A percentile compares a stretch with the other conserved stretches of the same genome.
Evolutionary conservation across 495 filamentous ascomycete species (phyloP).

Genomic region (Trichodelitschia bisporula): DNA sequence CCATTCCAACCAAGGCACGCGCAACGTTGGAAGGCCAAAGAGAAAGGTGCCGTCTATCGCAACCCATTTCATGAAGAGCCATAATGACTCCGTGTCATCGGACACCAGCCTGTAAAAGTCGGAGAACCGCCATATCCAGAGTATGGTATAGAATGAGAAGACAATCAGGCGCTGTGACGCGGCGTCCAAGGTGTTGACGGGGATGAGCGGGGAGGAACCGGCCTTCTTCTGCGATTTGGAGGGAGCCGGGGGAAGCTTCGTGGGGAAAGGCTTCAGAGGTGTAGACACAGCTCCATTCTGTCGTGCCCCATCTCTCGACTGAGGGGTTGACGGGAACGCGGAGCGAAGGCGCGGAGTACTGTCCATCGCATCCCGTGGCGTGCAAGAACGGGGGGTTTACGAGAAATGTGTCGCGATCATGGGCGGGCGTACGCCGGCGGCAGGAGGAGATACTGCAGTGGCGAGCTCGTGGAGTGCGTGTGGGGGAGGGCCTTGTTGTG

Average conservation of each 20-base stretch:
- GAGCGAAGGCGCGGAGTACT: slow-evolving; percentile 48
- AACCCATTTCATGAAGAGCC: slow-evolving; percentile 83
- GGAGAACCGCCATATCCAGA: slow-evolving; percentile 61
- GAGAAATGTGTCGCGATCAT: too few relatives aligned
- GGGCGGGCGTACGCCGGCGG: too few relatives aligned
- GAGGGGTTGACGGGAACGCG: slow-evolving; percentile 42
- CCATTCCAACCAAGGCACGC: slow-evolving; percentile 92
- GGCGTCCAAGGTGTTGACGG: slow-evolving; percentile 50
- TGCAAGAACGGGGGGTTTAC: background rate
- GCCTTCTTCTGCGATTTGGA: slow-evolving; percentile 7
- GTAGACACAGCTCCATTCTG: slow-evolving; percentile 14
- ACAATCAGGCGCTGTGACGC: slow-evolving; percentile 76
- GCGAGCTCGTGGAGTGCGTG: too few relatives aligned
- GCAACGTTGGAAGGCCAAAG: slow-evolving; percentile 57
- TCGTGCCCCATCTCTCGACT: too few relatives aligned
- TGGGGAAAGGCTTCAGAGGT: slow-evolving; percentile 11
- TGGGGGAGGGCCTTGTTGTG: too few relatives aligned
- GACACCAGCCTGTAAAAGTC: slow-evolving; percentile 53
- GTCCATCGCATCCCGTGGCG: slow-evolving; percentile 34
- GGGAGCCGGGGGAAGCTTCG: slow-evolving; percentile 10
- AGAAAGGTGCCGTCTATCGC: slow-evolving; percentile 60
- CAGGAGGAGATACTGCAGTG: too few relatives aligned
- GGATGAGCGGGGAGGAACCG: slow-evolving; percentile 54
- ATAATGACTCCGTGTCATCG: slow-evolving; percentile 56
- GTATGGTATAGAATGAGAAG: slow-evolving; percentile 40